Percentiles rank a stretch among this genome's conserved stretches.
Conservation (phyloP, 352 stramenopile species). For the Plasmopara viticola region DNA sequence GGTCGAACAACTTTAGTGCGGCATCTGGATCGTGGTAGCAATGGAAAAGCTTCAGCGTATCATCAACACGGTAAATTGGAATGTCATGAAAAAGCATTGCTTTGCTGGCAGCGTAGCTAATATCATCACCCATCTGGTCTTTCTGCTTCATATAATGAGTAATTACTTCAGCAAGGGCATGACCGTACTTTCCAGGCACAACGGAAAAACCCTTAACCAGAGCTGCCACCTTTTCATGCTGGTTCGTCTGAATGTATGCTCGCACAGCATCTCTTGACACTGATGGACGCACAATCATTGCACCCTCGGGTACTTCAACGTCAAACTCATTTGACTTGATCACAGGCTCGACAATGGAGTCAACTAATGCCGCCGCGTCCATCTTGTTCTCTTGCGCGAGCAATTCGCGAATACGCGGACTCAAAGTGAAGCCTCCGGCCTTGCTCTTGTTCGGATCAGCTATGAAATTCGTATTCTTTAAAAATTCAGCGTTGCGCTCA, state of each 20-base stretch:
- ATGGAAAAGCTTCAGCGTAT: slow-evolving; percentile 39
- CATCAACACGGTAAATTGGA: slow-evolving; percentile 41
- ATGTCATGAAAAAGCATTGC: slow-evolving; percentile 43
- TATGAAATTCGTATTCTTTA: slow-evolving; percentile 39
- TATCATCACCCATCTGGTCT: slow-evolving; percentile 27
- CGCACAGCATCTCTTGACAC: slow-evolving; percentile 38
- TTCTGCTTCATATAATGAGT: slow-evolving; percentile 36
- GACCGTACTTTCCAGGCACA: slow-evolving; percentile 34
- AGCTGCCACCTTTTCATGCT: slow-evolving; percentile 48
- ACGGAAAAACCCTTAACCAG: slow-evolving; percentile 49
- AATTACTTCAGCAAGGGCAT: slow-evolving; percentile 42
- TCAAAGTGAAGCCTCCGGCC: slow-evolving; percentile 24
- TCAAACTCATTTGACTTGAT: slow-evolving; percentile 27
- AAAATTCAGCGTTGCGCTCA: slow-evolving; percentile 36
- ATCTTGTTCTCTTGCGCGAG: slow-evolving; percentile 27
- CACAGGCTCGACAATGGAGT: slow-evolving; percentile 34
- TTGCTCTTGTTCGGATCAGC: slow-evolving; percentile 21
- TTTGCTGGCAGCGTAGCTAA: slow-evolving; percentile 49
- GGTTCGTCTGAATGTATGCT: slow-evolving; percentile 40
- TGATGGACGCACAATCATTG: slow-evolving; percentile 33
- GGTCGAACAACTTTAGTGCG: slow-evolving; percentile 33
- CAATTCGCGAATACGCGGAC: slow-evolving; percentile 41
- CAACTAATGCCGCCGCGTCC: slow-evolving; percentile 36
- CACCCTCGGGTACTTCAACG: slow-evolving; percentile 16
- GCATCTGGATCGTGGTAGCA: slow-evolving; percentile 41